Percentiles rank a stretch among this genome's conserved stretches.
phyloP scores from a whole-genome alignment of 352 stramenopile species.

The Nothophytophthora sp. region DNA sequence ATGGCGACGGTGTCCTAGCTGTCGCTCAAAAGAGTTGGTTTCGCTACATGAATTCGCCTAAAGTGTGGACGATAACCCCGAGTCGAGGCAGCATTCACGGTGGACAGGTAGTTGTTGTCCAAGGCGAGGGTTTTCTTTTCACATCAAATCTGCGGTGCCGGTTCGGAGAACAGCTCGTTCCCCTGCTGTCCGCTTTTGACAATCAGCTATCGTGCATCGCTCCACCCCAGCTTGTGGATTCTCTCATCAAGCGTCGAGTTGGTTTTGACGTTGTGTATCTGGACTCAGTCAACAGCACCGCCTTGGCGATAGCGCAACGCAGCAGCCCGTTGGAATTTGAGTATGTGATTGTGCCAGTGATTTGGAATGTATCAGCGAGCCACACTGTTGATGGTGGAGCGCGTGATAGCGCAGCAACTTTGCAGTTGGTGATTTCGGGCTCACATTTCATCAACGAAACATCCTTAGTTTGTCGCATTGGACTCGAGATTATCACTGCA shows the following conservation, averaged over 20 bases:
- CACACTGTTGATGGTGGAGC: background rate
- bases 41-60: conserved; percentile 25
- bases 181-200: conserved; percentile 20
- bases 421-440: conserved; percentile 17
- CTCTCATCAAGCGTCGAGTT: conserved; percentile 6
- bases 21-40: conserved; percentile 32
- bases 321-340: conserved; percentile 12
- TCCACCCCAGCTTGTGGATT: conserved; percentile 4
- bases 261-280: conserved; percentile 22
- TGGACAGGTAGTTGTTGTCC: conserved; percentile 24
- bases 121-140: conserved; percentile 28
- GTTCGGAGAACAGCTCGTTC: conserved; percentile 25
- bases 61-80: conserved; percentile 24
- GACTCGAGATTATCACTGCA: conserved; percentile 5
- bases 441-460: conserved; percentile 10
- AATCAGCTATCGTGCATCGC: conserved; percentile 31
- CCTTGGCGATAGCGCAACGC: conserved; percentile 7
- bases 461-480: conserved; percentile 18
- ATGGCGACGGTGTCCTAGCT: background rate
- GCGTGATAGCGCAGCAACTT: background rate
- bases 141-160: conserved; percentile 20
- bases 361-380: conserved; percentile 15
- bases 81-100: conserved; percentile 12
- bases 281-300: background rate
- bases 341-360: conserved; percentile 23